These are phyloP conservation scores for Fusarium anguioides DNA, from an alignment of 2,329 filamentous ascomycete species.

Conservation along the genomic window DNA sequence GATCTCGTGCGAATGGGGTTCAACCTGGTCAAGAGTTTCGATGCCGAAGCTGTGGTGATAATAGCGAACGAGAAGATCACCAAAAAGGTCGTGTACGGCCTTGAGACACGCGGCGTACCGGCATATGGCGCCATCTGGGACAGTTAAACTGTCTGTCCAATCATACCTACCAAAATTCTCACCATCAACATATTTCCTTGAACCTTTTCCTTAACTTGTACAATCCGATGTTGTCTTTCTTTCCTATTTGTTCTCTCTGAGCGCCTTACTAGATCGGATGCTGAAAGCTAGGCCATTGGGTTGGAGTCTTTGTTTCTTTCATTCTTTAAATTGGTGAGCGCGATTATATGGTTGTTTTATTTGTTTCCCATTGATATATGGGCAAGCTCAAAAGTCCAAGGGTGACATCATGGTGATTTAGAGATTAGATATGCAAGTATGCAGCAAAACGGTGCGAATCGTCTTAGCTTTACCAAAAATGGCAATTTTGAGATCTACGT, in stretches of 20 bases:
- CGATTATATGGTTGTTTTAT: neutral
- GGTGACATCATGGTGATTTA: constrained; percentile 31
- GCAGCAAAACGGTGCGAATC: constrained; percentile 34
- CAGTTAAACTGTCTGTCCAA: constrained; percentile 46
- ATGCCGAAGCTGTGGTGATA: constrained; percentile 76
- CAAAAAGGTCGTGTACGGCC: constrained; percentile 73
- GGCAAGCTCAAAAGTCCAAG: constrained; percentile 3
- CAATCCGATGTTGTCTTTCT: neutral
- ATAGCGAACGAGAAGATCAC: constrained; percentile 78
- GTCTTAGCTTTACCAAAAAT: constrained; percentile 27
- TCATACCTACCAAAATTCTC: neutral
- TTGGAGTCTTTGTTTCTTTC: constrained; percentile 6
- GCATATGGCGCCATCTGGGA: constrained; percentile 83
- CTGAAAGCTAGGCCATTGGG: neutral
- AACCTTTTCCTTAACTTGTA: constrained; percentile 1
- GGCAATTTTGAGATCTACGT: constrained; percentile 36
- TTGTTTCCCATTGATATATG: constrained; percentile 5
- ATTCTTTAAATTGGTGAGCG: neutral
- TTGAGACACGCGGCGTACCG: constrained; percentile 73
- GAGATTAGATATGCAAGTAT: constrained; percentile 41
- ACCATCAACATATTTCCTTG: constrained; percentile 9
- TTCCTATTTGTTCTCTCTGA: neutral
- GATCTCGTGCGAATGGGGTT: constrained; percentile 64
- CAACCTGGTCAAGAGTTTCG: constrained; percentile 66
- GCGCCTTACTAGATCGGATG: neutral